phyloP scores from a whole-genome alignment of 176 grass and related monocot genomes.

The Elaeis guineensis region DNA sequence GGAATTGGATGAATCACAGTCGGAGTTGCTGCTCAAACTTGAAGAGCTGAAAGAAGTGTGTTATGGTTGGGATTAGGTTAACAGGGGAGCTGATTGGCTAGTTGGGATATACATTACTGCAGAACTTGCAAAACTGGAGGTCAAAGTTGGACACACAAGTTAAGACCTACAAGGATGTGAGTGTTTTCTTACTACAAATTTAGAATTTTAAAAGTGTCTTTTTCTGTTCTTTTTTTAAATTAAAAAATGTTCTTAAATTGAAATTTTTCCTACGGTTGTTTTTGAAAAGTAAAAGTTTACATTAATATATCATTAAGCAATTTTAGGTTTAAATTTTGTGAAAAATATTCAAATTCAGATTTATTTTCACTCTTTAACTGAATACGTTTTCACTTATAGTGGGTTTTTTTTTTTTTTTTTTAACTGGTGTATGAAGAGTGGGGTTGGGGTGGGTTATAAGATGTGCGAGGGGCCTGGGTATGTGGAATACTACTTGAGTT shows the following conservation, averaged over 20 bases:
- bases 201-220: background rate
- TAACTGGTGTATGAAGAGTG: too few species aligned
- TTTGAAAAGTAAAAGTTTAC: background rate
- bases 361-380: too few species aligned
- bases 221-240: constrained; percentile 8
- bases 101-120: constrained; percentile 19
- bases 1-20: constrained; percentile 61
- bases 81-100: background rate
- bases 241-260: background rate
- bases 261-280: background rate
- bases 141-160: constrained; percentile 41
- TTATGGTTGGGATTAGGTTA: too few species aligned
- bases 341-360: too few species aligned
- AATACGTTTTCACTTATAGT: too few species aligned
- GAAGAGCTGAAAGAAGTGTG: constrained; percentile 51
- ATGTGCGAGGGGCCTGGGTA: too few species aligned
- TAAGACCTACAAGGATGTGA: constrained; percentile 29
- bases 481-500: too few species aligned
- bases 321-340: too few species aligned
- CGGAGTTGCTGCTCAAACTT: constrained; percentile 47
- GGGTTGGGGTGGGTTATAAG: too few species aligned
- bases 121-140: constrained; percentile 67
- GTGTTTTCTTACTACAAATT: constrained; percentile 4
- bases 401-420: too few species aligned
- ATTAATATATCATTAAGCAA: background rate